phyloP scores from a whole-genome alignment of 176 grass and related monocot genomes.

The Bonia amplexicaulis region DNA sequence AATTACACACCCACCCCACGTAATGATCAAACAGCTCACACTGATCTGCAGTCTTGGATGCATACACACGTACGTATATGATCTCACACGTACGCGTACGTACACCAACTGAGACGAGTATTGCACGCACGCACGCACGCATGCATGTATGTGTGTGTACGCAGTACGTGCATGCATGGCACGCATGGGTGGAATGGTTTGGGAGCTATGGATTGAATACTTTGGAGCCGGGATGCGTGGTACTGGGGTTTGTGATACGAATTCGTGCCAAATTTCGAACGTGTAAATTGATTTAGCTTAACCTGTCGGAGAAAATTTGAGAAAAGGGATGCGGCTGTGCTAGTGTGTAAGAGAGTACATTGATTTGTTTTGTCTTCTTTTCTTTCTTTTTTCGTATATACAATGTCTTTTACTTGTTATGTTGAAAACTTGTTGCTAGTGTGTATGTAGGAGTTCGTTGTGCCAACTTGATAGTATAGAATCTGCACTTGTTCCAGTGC shows the following conservation, averaged over 20 bases:
- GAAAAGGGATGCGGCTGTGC: not conserved
- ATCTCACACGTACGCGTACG: no score
- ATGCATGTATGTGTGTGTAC: not conserved
- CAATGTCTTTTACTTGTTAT: not conserved
- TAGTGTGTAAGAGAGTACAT: constrained; percentile 6
- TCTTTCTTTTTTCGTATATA: not conserved
- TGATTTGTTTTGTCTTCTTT: not conserved
- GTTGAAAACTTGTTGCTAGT: constrained; percentile 10
- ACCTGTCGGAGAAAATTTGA: not conserved
- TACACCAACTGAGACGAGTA: not conserved
- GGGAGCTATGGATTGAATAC: not conserved
- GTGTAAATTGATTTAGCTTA: constrained; percentile 45
- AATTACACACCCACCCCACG: not conserved
- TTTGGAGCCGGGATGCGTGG: not conserved
- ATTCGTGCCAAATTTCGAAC: not conserved
- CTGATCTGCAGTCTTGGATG: not conserved
- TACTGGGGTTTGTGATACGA: not conserved
- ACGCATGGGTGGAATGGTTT: not conserved
- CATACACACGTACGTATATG: not conserved
- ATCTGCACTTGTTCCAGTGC: not conserved
- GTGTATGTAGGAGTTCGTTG: not conserved
- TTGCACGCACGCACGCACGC: not conserved
- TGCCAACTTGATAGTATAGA: not conserved
- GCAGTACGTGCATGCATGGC: not conserved
- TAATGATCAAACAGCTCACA: not conserved